Evolutionary conservation across 257 asterid species (phyloP).

Genomic region (Solanum gandarillasii): DNA sequence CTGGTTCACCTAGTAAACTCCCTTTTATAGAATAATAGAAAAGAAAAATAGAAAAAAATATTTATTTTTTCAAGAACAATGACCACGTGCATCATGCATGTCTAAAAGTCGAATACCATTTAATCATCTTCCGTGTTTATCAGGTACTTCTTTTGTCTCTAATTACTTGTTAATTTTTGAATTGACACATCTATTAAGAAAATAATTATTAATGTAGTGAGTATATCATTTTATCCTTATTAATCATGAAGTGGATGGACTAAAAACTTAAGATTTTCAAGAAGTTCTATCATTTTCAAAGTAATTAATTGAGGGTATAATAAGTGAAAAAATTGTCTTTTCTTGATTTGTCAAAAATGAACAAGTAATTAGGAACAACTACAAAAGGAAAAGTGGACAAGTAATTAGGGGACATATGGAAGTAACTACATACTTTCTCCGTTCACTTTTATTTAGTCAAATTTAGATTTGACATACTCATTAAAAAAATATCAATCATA

Average conservation of each 20-base stretch:
- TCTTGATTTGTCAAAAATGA: background rate
- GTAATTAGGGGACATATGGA: background rate
- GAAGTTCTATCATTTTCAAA: background rate
- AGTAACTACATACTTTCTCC: background rate
- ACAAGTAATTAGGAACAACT: background rate
- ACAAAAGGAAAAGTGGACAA: too few species aligned
- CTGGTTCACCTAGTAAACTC: background rate
- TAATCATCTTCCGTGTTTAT: too few species aligned
- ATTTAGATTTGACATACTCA: background rate
- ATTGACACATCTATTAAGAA: too few species aligned
- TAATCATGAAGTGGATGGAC: background rate
- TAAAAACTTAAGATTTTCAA: too few species aligned
- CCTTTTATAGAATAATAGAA: background rate
- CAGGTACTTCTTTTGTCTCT: too few species aligned
- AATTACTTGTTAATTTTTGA: too few species aligned
- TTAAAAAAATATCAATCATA: too few species aligned
- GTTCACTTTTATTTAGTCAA: background rate
- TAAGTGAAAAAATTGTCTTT: too few species aligned
- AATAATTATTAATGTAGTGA: too few species aligned
- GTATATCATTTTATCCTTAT: too few species aligned
- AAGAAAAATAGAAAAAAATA: too few species aligned
- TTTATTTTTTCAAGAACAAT: background rate
- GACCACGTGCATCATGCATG: background rate
- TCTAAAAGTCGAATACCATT: background rate
- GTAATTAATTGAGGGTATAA: too few species aligned